Conservation (phyloP, 177 flowering plant species). For the Vitis hybrid region DNA sequence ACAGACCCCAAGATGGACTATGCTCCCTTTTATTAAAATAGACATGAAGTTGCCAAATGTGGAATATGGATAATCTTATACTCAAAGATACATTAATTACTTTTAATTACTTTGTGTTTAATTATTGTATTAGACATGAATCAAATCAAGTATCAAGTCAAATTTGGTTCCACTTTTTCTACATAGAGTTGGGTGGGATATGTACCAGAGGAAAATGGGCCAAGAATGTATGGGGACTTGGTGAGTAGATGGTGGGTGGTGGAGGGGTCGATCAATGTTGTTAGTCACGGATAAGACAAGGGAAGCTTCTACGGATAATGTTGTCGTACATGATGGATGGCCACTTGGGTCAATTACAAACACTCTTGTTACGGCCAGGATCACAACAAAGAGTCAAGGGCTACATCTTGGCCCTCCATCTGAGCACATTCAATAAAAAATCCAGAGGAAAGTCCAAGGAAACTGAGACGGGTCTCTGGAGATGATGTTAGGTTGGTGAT, state of each 20-base stretch:
- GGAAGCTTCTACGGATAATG: neutral
- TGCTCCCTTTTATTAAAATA: too few species aligned
- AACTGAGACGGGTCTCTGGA: neutral
- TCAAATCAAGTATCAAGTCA: too few species aligned
- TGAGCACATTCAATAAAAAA: neutral
- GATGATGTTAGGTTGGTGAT: conserved; percentile 11
- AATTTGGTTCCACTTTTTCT: too few species aligned
- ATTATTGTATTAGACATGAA: too few species aligned
- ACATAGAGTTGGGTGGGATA: neutral
- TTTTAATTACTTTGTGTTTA: too few species aligned
- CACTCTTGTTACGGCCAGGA: neutral
- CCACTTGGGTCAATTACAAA: neutral
- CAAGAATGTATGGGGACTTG: too few species aligned
- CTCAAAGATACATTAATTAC: too few species aligned
- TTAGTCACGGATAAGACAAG: neutral
- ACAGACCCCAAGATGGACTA: too few species aligned
- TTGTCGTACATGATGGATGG: neutral
- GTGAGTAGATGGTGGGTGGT: neutral
- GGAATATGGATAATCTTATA: too few species aligned
- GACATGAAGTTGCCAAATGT: too few species aligned
- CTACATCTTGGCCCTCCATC: neutral
- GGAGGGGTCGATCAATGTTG: neutral
- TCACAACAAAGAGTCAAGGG: neutral
- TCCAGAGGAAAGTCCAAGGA: neutral
- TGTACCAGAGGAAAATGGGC: too few species aligned